Percentiles rank a stretch among this genome's conserved stretches.
Conservation (phyloP, 129 eudicot genomes). For the Centrapalus pauciflorus region DNA sequence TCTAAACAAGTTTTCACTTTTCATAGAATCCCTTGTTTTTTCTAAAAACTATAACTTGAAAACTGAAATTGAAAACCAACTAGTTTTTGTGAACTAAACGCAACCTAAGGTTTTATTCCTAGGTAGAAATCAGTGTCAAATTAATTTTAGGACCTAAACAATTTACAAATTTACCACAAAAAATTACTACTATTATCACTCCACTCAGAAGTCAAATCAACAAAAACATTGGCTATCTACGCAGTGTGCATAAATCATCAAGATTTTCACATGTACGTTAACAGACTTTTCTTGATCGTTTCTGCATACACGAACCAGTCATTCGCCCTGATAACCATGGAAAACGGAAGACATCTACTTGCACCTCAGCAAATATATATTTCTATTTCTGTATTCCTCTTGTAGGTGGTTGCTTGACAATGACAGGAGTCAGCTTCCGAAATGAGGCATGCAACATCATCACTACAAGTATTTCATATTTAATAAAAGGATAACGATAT, state of each 20-base stretch:
- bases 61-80: too few species aligned
- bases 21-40: too few species aligned
- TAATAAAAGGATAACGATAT: neutral
- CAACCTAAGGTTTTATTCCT: too few species aligned
- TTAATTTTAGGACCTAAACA: neutral
- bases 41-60: too few species aligned
- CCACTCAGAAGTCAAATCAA: conserved; percentile 1
- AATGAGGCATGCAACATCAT: conserved; percentile 85
- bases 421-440: conserved; percentile 80
- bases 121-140: too few species aligned
- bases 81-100: too few species aligned
- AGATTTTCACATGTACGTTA: neutral
- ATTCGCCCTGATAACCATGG: conserved; percentile 15
- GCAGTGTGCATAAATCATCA: neutral
- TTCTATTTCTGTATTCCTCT: conserved; percentile 43
- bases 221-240: neutral
- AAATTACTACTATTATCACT: conserved; percentile 9
- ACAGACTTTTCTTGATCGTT: conserved; percentile 3
- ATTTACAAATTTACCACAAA: conserved; percentile 15
- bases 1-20: too few species aligned
- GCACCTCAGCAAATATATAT: neutral
- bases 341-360: neutral
- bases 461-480: conserved; percentile 31
- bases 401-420: conserved; percentile 50
- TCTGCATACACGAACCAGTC: conserved; percentile 12